Evolutionary conservation across 495 filamentous ascomycete species (phyloP), one percentile per base, ranked within the genome.

Genomic region (Penicillium angulare): DNA sequence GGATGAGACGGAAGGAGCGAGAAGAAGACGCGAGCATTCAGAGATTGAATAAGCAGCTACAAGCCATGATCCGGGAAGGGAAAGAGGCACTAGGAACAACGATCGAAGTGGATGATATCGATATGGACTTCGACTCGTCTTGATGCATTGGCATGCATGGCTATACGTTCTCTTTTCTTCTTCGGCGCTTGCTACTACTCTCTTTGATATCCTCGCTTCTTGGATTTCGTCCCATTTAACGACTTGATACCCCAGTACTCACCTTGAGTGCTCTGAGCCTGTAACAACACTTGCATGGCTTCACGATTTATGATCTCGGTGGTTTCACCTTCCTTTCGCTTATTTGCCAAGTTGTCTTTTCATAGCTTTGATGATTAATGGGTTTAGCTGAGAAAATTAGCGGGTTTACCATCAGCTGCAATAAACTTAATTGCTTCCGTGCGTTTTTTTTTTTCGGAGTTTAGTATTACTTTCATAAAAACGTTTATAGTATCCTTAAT

Each of bases 1-100:
- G 80, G 57, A 80, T 82, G 51, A 73, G 81, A 17, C 81, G 81
- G 31, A 84, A 85, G 20, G 91, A 96, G 55, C 76, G 83, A 38
- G 89, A 93, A 56, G 82, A 86, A 15, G 92, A 97, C 57, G 80
- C 82, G 34, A 84, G 85, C 44, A 79, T 98, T 44, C 80, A 81
- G 47, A 81, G 85, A 17, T 81, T 97, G 65, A 93, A 92, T 60
- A 76, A 81, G 31, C 83, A 85, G 57, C 69, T 97, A 21, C 81
- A 86, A 57, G 84, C 79, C 24, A 89, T 98, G 88, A 95, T 98
- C 35, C 68, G 84, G 7, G 85, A 97, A 65, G 93, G 90, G 0
- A 87, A 85, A 61, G 88, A 93, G 60, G 93, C 93, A 10, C 60
- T 97, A 17, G 90, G 88, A 9, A 87, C 89, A 26, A 91, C 75